Conservation (phyloP, 2,329 filamentous ascomycete genomes). For the Fusarium tuaranense region DNA sequence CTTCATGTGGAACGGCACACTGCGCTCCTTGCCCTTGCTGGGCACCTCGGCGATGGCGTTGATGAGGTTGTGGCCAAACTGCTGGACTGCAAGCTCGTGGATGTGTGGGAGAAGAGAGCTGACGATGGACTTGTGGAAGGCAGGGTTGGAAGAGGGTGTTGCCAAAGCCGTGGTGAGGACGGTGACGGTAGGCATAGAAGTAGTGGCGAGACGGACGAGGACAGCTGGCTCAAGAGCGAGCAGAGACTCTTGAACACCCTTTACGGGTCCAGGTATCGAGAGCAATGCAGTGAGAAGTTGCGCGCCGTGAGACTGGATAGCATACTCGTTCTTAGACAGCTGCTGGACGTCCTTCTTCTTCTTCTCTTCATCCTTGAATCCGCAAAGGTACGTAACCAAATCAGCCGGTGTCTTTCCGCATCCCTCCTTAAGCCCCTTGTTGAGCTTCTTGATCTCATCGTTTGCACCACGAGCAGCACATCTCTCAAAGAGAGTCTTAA, state of each 20-base stretch:
- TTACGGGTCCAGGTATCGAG: slow-evolving; percentile 76
- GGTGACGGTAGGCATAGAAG: slow-evolving; percentile 61
- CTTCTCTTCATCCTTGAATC: slow-evolving; percentile 54
- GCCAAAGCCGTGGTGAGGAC: slow-evolving; percentile 64
- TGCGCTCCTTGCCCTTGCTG: slow-evolving; percentile 60
- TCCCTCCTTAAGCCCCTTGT: slow-evolving; percentile 60
- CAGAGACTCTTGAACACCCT: slow-evolving; percentile 80
- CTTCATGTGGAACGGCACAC: slow-evolving; percentile 69
- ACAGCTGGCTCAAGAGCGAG: slow-evolving; percentile 67
- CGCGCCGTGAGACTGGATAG: slow-evolving; percentile 76
- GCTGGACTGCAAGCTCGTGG: slow-evolving; percentile 60
- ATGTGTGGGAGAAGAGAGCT: slow-evolving; percentile 59
- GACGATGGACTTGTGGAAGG: slow-evolving; percentile 68
- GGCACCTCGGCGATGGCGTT: slow-evolving; percentile 62
- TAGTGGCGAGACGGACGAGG: slow-evolving; percentile 73
- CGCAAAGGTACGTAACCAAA: slow-evolving; percentile 63
- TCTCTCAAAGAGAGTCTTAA: slow-evolving; percentile 86
- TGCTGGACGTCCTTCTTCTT: slow-evolving; percentile 53
- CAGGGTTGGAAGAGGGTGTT: slow-evolving; percentile 60
- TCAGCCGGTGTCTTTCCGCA: slow-evolving; percentile 61
- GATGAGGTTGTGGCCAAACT: slow-evolving; percentile 64
- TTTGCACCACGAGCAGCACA: slow-evolving; percentile 76
- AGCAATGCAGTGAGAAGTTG: slow-evolving; percentile 86
- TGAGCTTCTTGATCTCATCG: slow-evolving; percentile 61
- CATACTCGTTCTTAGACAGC: slow-evolving; percentile 67